phyloP scores from a whole-genome alignment of 768 basidiomycete genomes.

The Phylloporus arenicola region DNA sequence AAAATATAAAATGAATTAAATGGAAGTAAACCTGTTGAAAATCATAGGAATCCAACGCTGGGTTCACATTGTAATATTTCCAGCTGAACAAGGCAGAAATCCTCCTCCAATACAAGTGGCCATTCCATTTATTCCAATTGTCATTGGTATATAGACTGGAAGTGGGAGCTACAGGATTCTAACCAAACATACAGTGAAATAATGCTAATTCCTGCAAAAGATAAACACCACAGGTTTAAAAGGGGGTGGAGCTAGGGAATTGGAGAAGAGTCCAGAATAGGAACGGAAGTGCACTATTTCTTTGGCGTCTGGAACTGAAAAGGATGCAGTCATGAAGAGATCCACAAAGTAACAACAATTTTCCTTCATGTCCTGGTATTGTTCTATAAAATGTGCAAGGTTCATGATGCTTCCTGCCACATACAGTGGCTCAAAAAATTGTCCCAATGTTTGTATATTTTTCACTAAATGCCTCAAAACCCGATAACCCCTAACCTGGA shows the following conservation, averaged over 20 bases:
- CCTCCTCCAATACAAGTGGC: background rate
- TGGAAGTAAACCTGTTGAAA: background rate
- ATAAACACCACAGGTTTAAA: constrained; percentile 3
- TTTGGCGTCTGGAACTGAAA: background rate
- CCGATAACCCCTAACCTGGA: no score
- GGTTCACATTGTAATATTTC: background rate
- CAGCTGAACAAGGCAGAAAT: constrained; percentile 1
- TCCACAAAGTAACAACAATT: background rate
- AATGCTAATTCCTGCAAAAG: constrained; percentile 3
- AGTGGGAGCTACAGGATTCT: background rate
- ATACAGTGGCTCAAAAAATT: no score
- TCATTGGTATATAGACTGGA: background rate
- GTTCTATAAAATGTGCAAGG: background rate
- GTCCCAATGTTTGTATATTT: no score
- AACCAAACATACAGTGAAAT: constrained; percentile 4
- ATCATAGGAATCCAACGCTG: background rate
- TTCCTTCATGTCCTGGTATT: background rate
- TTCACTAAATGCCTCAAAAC: no score
- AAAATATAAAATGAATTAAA: background rate
- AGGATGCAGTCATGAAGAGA: constrained; percentile 1
- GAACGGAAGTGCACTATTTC: background rate
- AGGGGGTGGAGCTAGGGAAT: background rate
- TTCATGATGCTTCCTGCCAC: constrained; percentile 9
- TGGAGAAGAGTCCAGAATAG: background rate
- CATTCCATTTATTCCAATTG: background rate